Percentiles rank a stretch among this genome's conserved stretches.
phyloP scores from a whole-genome alignment of 257 asterid species.

The Przewalskia tangutica region DNA sequence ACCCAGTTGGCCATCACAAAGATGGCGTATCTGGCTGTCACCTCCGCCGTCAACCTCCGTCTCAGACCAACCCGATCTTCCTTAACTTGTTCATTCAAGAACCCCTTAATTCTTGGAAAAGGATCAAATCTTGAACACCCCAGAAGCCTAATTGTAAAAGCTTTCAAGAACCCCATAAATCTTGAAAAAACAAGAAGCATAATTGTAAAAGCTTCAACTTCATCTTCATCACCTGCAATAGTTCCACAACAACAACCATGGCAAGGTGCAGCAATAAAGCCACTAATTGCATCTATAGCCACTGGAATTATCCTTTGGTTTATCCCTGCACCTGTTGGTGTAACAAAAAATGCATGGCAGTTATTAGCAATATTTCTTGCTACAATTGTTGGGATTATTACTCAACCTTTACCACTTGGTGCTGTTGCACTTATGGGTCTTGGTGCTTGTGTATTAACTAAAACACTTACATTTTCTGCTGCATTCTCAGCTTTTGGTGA shows the following conservation, averaged over 20 bases:
- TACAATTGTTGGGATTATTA: slow-evolving; percentile 83
- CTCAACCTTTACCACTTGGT: slow-evolving; percentile 87
- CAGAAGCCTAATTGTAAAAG: not conserved
- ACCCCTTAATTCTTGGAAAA: not conserved
- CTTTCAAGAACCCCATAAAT: not conserved
- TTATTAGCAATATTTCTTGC: slow-evolving; percentile 76
- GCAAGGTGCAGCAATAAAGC: slow-evolving; percentile 83
- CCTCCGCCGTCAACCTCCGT: slow-evolving; percentile 47
- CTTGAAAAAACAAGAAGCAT: not conserved
- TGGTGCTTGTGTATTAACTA: slow-evolving; percentile 77
- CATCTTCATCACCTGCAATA: slow-evolving; percentile 12
- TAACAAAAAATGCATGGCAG: slow-evolving; percentile 74
- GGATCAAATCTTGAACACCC: not conserved
- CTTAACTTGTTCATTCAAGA: not conserved
- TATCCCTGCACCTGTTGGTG: slow-evolving; percentile 74
- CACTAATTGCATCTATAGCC: slow-evolving; percentile 62
- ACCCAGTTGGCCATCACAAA: not conserved
- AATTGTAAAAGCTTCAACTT: slow-evolving; percentile 19
- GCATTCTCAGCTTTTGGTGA: slow-evolving; percentile 96
- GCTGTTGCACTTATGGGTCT: slow-evolving; percentile 91
- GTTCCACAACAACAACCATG: slow-evolving; percentile 31
- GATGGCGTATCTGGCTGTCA: slow-evolving; percentile 54
- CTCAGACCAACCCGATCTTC: slow-evolving; percentile 27
- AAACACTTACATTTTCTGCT: slow-evolving; percentile 78
- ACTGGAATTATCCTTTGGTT: slow-evolving; percentile 74